Evolutionary conservation across 2,329 filamentous ascomycete genomes (phyloP), one percentile per base, ranked within the genome.

Genomic region (Epichloe sibirici): DNA sequence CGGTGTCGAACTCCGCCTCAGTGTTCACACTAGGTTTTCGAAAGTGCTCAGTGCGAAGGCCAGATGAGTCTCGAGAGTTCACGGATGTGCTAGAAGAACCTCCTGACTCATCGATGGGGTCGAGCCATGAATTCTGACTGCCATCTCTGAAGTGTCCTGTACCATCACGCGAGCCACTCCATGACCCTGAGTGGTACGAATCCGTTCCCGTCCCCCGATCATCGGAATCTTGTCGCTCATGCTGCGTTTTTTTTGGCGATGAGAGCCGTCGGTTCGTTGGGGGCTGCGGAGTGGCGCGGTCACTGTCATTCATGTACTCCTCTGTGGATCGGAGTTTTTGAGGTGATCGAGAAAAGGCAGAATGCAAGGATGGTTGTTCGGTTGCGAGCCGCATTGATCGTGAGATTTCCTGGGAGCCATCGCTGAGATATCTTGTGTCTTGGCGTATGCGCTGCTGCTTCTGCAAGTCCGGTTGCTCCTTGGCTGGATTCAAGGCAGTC

Each of bases 1-100:
- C 93, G 8, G 89, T 90, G 68, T 96, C 90, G 58, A 97, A 95
- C 63, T 95, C 90, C 6, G 88, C 85, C 65, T 95, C 88, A 0
- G 88, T 93, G 34, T 78, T 82, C 45, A 82, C 83, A 57, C 86
- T 91, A 3, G 76, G 65, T 38, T 75, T 75, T 48, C 85, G 81
- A 51, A 88, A 79, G 57, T 86, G 84, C 62, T 85, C 88, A 57
- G 85, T 77, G 56, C 81, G 77, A 47, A 86, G 69, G 44, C 82
- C 78, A 1, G 85, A 88, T 1, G 87, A 90, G 4, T 85, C 82
- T 48, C 87, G 77, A 0, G 90, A 95, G 65, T 90, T 88, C 2
- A 89, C 76, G 0, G 90, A 95, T 2, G 88, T 46, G 3, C 79
- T 76, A 3, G 82, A 83, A 1, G 90, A 95, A 17, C 81, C 85